Percentiles rank a stretch among this genome's conserved stretches.
phyloP scores from a whole-genome alignment of 495 filamentous ascomycete genomes.

The Daldinia concentrica region DNA sequence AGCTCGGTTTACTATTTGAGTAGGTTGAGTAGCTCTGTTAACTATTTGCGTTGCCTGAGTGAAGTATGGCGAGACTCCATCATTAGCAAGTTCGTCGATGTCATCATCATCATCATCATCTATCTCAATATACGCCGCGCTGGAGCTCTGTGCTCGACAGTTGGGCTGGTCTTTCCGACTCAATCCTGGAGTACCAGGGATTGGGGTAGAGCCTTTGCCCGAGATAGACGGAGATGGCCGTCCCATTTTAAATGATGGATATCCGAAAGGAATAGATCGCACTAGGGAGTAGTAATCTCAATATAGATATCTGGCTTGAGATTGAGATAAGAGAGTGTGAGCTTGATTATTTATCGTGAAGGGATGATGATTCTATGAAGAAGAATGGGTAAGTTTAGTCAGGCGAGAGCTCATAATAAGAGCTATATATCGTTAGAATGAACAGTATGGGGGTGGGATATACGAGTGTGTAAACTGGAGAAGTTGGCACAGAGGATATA shows the following conservation, averaged over 20 bases:
- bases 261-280: not conserved
- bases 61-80: slow-evolving; percentile 53
- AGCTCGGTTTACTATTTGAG: slow-evolving; percentile 49
- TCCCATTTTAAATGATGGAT: slow-evolving; percentile 26
- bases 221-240: slow-evolving; percentile 18
- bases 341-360: not conserved
- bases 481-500: not conserved
- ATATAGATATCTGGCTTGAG: not conserved
- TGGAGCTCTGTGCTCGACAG: slow-evolving; percentile 20
- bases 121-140: slow-evolving; percentile 36
- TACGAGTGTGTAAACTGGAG: not conserved
- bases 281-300: not conserved
- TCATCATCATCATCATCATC: slow-evolving; percentile 46
- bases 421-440: not conserved
- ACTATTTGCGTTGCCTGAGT: slow-evolving; percentile 50
- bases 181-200: slow-evolving; percentile 32
- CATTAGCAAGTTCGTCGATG: slow-evolving; percentile 45
- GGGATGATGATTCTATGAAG: not conserved
- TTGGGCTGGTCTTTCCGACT: slow-evolving; percentile 21
- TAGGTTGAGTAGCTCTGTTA: slow-evolving; percentile 46
- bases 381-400: not conserved
- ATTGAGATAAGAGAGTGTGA: not conserved
- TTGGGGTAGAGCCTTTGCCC: slow-evolving; percentile 23
- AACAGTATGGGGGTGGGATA: not conserved
- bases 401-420: not conserved